These are phyloP conservation scores for Misopates orontium DNA, from an alignment of 257 asterid species.

Conservation along the genomic window DNA sequence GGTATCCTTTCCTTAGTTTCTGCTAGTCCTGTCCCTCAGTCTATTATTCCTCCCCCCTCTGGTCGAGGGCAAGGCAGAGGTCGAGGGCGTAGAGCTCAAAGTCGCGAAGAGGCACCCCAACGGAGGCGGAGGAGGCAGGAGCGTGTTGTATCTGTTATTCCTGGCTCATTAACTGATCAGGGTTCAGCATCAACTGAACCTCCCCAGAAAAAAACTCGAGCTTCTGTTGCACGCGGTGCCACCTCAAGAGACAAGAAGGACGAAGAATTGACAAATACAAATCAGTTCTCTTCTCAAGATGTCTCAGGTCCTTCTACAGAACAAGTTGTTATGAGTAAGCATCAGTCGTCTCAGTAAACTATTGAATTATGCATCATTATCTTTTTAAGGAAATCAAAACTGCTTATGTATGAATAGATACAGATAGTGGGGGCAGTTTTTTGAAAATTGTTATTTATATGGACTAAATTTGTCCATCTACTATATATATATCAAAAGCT, in stretches of 20 bases:
- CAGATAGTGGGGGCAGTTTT: not conserved
- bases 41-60: constrained; percentile 39
- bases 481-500: too few relatives aligned
- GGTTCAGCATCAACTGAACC: constrained; percentile 48
- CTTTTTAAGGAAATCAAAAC: not conserved
- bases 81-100: constrained; percentile 49
- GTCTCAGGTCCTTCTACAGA: constrained; percentile 27
- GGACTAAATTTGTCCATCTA: too few relatives aligned
- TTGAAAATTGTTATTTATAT: too few relatives aligned
- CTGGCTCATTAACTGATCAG: constrained; percentile 49
- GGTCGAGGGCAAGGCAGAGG: constrained; percentile 51
- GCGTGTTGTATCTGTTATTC: constrained; percentile 36
- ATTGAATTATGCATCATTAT: constrained; percentile 3
- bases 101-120: constrained; percentile 56
- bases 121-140: constrained; percentile 77
- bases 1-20: constrained; percentile 37
- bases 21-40: constrained; percentile 34
- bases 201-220: constrained; percentile 66
- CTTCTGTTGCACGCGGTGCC: constrained; percentile 57
- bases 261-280: constrained; percentile 42
- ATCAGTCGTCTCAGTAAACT: constrained; percentile 8
- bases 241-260: constrained; percentile 43
- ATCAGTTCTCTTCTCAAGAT: constrained; percentile 37
- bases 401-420: constrained; percentile 14
- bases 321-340: constrained; percentile 36